Percentiles rank a stretch among this genome's conserved stretches.
Evolutionary conservation across 805 yeast species (phyloP).

Genomic region (Zygoascus biomembranicola): DNA sequence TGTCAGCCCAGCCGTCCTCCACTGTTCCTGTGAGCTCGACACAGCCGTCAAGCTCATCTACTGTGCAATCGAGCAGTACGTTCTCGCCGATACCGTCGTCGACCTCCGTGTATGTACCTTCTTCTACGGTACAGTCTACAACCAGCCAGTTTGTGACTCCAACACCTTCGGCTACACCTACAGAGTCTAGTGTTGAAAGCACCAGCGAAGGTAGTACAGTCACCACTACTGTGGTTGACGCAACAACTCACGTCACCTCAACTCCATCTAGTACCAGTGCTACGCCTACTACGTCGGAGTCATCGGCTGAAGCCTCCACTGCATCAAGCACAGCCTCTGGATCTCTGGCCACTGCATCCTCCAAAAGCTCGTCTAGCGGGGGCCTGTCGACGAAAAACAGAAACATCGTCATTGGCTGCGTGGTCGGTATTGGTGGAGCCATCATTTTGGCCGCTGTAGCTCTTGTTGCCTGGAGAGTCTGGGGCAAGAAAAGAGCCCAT

Average conservation of each 20-base stretch:
- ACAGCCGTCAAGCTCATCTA: slow-evolving; percentile 3
- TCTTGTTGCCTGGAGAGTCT: slow-evolving; percentile 15
- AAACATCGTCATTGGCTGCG: slow-evolving; percentile 57
- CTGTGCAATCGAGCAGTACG: slow-evolving; percentile 3
- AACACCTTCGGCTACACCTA: slow-evolving; percentile 1
- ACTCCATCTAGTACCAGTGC: slow-evolving; percentile 17
- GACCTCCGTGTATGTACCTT: slow-evolving; percentile 1
- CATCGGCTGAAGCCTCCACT: slow-evolving; percentile 9
- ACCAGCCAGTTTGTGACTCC: slow-evolving; percentile 2
- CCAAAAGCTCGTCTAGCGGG: slow-evolving; percentile 21
- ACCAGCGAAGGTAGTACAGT: slow-evolving; percentile 4
- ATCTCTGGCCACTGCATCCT: slow-evolving; percentile 12
- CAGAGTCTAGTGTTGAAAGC: background rate
- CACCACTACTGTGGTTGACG: slow-evolving; percentile 11
- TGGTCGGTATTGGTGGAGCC: slow-evolving; percentile 66
- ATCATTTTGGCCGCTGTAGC: slow-evolving; percentile 36
- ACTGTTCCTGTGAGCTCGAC: slow-evolving; percentile 2
- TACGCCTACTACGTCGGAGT: slow-evolving; percentile 3
- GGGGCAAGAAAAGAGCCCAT: slow-evolving; percentile 10
- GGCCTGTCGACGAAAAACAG: slow-evolving; percentile 45
- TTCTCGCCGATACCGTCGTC: background rate
- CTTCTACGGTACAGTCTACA: slow-evolving; percentile 1
- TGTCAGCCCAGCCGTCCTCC: background rate
- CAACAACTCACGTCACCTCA: slow-evolving; percentile 3
- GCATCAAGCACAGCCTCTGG: slow-evolving; percentile 19